phyloP scores from a whole-genome alignment of 1,139 yeast species.

The Taphrina wiesneri region DNA sequence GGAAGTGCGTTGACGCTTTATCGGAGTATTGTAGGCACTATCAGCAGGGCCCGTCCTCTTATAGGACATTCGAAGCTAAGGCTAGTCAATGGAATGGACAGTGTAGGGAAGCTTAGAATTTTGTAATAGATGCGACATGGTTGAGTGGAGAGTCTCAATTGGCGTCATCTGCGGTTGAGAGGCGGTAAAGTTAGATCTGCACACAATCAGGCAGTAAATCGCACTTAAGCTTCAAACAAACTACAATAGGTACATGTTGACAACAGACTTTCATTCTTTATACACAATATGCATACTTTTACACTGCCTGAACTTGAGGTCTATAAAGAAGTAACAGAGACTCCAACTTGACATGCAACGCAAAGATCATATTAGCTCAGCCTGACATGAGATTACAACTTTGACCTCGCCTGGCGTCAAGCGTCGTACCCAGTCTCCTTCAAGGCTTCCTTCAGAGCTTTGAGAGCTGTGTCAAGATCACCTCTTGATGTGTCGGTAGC shows the following conservation, averaged over 20 bases:
- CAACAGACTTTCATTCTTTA: not conserved
- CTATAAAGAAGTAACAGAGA: not conserved
- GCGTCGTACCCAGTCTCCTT: constrained; percentile 44
- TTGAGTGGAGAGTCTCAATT: not conserved
- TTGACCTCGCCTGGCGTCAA: constrained; percentile 35
- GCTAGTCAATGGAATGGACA: not conserved
- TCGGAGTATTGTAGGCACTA: not conserved
- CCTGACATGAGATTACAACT: not conserved
- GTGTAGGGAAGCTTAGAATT: not conserved
- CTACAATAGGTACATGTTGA: no score
- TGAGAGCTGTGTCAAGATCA: constrained; percentile 50
- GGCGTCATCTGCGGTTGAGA: not conserved
- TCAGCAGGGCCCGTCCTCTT: not conserved
- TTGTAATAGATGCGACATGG: not conserved
- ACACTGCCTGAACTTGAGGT: not conserved
- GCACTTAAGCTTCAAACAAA: no score
- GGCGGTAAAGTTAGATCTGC: not conserved
- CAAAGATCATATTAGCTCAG: constrained; percentile 2
- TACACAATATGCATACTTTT: not conserved
- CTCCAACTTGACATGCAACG: constrained; percentile 4
- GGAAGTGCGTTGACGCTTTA: constrained; percentile 1
- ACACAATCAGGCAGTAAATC: no score
- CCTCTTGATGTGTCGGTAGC: constrained; percentile 50
- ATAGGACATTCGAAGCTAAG: not conserved
- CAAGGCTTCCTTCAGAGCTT: constrained; percentile 50